These are phyloP conservation scores for Actinomortierella ambigua DNA, from an alignment of 371 early-diverging fungal genomes.

Conservation along the genomic window DNA sequence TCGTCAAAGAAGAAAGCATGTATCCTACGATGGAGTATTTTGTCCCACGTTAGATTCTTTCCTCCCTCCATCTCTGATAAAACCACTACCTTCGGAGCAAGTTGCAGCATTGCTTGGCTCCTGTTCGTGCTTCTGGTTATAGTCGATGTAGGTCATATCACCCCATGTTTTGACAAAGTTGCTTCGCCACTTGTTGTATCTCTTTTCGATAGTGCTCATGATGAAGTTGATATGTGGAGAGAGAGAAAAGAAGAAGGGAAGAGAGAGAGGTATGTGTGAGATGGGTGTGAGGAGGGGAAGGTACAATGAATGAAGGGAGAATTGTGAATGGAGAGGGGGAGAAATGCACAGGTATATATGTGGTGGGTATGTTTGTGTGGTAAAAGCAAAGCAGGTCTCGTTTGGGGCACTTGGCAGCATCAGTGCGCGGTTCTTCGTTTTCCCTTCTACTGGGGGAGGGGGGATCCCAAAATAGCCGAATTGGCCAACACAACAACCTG, in stretches of 20 bases:
- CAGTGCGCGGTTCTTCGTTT: too few species aligned
- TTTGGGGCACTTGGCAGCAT: too few species aligned
- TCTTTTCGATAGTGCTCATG: conserved; percentile 39
- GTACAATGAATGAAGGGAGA: too few species aligned
- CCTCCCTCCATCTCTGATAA: too few species aligned
- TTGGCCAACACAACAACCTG: too few species aligned
- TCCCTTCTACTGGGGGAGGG: too few species aligned
- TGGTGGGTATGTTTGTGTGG: too few species aligned
- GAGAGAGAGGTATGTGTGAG: not conserved
- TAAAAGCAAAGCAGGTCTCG: too few species aligned
- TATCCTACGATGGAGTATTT: not conserved
- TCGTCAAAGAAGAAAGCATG: not conserved
- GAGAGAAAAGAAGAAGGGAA: not conserved
- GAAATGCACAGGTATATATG: too few species aligned
- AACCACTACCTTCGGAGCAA: conserved; percentile 45
- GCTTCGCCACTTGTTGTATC: conserved; percentile 32
- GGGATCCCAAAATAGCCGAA: too few species aligned
- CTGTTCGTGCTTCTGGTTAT: conserved; percentile 45
- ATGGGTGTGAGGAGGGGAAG: too few species aligned
- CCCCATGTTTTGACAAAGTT: conserved; percentile 39
- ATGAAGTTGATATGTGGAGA: not conserved
- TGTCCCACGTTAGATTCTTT: not conserved
- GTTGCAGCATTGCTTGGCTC: conserved; percentile 44
- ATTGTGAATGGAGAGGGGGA: too few species aligned
- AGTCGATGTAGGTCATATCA: conserved; percentile 39